A percentile compares a stretch with the other conserved stretches of the same genome.
Evolutionary conservation across 2,329 filamentous ascomycete genomes (phyloP).

Genomic region (Periconia digitata): DNA sequence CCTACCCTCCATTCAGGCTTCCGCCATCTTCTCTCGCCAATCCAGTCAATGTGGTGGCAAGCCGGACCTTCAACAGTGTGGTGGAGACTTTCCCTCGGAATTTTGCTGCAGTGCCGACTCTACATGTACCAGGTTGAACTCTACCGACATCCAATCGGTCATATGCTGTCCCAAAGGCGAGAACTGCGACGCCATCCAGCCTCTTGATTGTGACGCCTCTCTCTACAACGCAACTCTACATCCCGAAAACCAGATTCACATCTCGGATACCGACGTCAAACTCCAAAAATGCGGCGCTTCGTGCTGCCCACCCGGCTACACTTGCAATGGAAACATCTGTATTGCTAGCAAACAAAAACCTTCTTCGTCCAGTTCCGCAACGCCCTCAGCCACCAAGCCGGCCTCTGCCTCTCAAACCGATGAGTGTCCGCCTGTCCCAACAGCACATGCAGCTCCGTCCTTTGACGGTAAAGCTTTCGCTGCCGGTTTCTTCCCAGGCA

Average conservation of each 20-base stretch:
- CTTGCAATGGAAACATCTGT: constrained; percentile 60
- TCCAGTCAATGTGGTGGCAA: constrained; percentile 54
- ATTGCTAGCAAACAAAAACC: constrained; percentile 52
- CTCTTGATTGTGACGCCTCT: constrained; percentile 65
- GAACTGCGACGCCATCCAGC: constrained; percentile 62
- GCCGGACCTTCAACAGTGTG: constrained; percentile 55
- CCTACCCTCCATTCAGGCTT: constrained; percentile 27
- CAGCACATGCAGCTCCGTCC: constrained; percentile 14
- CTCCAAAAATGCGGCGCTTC: constrained; percentile 59
- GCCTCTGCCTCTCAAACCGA: constrained; percentile 36
- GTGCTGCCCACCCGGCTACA: constrained; percentile 75
- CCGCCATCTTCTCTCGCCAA: constrained; percentile 32
- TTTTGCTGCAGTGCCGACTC: constrained; percentile 66
- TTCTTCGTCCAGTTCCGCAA: constrained; percentile 23
- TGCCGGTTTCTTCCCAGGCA: constrained; percentile 42
- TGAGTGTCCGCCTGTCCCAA: constrained; percentile 18
- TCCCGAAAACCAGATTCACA: constrained; percentile 65
- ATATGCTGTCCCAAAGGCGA: constrained; percentile 67
- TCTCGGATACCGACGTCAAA: constrained; percentile 58
- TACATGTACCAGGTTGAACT: constrained; percentile 60
- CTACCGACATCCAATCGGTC: constrained; percentile 64
- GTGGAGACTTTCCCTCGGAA: constrained; percentile 57
- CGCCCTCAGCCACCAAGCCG: constrained; percentile 30
- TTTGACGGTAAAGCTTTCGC: constrained; percentile 42
- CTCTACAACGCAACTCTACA: constrained; percentile 62